phyloP scores from a whole-genome alignment of 2,329 filamentous ascomycete genomes.

The Lecanicillium sp. region DNA sequence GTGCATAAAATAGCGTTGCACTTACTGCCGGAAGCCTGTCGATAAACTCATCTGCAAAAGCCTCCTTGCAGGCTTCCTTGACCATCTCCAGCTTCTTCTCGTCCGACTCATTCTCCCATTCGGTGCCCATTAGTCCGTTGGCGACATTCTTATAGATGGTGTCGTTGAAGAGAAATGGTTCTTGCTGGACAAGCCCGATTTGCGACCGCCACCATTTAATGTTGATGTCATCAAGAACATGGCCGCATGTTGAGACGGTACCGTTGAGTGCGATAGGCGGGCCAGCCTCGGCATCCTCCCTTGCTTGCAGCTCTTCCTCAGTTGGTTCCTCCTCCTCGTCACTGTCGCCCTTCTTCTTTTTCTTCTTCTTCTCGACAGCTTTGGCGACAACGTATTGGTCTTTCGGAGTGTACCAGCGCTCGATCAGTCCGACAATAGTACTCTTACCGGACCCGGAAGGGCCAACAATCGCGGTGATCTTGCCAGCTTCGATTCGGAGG shows the following conservation, averaged over 20 bases:
- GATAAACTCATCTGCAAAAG: conserved; percentile 65
- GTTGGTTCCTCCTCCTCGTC: conserved; percentile 19
- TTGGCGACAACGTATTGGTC: conserved; percentile 42
- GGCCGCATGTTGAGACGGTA: conserved; percentile 43
- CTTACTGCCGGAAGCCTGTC: conserved; percentile 49
- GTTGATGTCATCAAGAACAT: conserved; percentile 49
- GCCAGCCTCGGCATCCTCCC: conserved; percentile 25
- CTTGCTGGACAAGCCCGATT: conserved; percentile 61
- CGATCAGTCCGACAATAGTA: conserved; percentile 63
- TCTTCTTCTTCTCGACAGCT: conserved; percentile 27
- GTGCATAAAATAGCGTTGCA: conserved; percentile 7
- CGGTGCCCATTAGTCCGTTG: conserved; percentile 46
- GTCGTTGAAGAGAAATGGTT: conserved; percentile 61
- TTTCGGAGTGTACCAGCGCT: conserved; percentile 62
- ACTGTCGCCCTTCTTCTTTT: conserved; percentile 19
- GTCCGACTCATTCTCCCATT: conserved; percentile 44
- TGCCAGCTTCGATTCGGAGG: conserved; percentile 52
- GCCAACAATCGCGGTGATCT: conserved; percentile 67
- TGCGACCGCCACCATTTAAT: conserved; percentile 56
- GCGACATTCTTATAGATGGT: conserved; percentile 57
- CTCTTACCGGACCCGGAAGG: conserved; percentile 68
- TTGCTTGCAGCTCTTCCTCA: conserved; percentile 18
- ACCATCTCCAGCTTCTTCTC: conserved; percentile 53
- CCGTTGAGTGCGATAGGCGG: conserved; percentile 37
- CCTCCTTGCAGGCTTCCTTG: conserved; percentile 55